A percentile compares a stretch with the other conserved stretches of the same genome.
phyloP scores from a whole-genome alignment of 106 monocot genomes.

The Posidonia australis region DNA sequence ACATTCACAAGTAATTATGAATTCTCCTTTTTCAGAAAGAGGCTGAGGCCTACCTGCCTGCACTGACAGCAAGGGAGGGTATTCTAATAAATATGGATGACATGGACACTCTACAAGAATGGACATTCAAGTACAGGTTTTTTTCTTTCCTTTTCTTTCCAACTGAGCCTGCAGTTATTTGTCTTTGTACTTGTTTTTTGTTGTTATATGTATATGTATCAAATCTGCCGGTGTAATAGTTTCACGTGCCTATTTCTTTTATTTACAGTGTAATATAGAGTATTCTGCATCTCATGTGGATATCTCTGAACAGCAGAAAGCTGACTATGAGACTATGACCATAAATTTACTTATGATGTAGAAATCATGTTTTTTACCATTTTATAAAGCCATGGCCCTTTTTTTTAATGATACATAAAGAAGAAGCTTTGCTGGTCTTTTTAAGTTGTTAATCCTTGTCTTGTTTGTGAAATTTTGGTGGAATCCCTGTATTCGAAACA shows the following conservation, averaged over 20 bases:
- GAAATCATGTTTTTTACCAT: neutral
- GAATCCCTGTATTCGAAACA: no score
- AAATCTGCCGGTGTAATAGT: no score
- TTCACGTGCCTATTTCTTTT: no score
- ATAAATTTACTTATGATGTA: neutral
- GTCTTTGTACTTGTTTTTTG: neutral
- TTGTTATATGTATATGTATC: no score
- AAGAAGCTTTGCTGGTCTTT: no score
- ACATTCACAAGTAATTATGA: neutral
- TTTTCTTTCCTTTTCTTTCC: neutral
- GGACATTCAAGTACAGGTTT: constrained; percentile 92
- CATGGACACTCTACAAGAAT: constrained; percentile 46
- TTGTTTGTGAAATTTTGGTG: no score
- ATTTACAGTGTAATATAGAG: no score
- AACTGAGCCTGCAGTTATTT: neutral
- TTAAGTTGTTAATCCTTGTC: no score
- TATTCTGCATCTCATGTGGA: no score
- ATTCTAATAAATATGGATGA: constrained; percentile 61
- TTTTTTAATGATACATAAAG: no score
- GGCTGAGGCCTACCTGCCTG: constrained; percentile 65
- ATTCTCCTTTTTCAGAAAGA: constrained; percentile 47
- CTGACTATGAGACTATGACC: neutral
- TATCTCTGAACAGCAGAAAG: no score
- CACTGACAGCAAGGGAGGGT: constrained; percentile 53
- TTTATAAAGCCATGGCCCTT: no score